phyloP scores from a whole-genome alignment of 2,329 filamentous ascomycete genomes.

The Coniochaeta ligniaria region DNA sequence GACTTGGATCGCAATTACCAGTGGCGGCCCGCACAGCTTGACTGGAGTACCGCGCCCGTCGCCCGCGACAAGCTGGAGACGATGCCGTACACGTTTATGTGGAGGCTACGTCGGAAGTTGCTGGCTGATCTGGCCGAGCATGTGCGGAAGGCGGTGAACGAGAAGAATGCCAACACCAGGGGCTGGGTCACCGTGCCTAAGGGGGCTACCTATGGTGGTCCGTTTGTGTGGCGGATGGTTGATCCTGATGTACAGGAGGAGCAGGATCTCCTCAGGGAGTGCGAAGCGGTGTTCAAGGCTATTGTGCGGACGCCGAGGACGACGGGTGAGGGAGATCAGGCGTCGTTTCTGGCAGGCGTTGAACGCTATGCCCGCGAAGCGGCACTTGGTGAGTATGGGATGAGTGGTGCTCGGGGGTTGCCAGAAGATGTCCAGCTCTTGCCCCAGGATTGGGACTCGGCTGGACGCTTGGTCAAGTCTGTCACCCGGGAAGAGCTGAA shows the following conservation, averaged over 20 bases:
- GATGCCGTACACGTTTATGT: constrained; percentile 8
- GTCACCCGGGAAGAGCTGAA: constrained; percentile 20
- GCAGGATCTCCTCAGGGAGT: constrained; percentile 18
- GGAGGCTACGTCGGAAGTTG: constrained; percentile 2
- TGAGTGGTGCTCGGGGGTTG: background rate
- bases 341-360: constrained; percentile 16
- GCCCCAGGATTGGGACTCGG: background rate
- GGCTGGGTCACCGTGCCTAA: constrained; percentile 14
- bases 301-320: background rate
- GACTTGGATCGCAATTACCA: constrained; percentile 8
- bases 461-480: constrained; percentile 1
- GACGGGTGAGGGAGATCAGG: background rate
- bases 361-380: background rate
- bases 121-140: constrained; percentile 4
- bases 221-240: constrained; percentile 14
- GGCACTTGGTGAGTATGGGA: constrained; percentile 5
- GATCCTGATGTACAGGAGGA: constrained; percentile 14
- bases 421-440: background rate
- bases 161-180: background rate
- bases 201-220: constrained; percentile 16
- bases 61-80: constrained; percentile 9
- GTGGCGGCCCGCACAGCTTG: constrained; percentile 11
- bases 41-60: background rate
- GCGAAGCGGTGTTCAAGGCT: constrained; percentile 10
- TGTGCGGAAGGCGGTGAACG: constrained; percentile 8